Conservation (phyloP, 305 asterid genomes). For the Nicotiana rustica region DNA sequence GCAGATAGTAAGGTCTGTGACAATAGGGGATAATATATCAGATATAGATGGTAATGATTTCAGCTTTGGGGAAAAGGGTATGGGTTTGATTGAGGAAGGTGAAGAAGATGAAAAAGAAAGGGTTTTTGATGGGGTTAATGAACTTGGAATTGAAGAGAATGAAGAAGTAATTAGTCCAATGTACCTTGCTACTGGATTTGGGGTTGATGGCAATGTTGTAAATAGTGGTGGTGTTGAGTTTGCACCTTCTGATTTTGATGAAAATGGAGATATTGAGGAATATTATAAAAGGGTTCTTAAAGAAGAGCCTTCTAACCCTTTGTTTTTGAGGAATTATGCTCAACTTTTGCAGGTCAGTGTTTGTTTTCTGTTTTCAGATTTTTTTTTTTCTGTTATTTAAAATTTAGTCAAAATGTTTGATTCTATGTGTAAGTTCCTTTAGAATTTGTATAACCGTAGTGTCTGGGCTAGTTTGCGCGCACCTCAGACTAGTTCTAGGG, state of each 20-base stretch:
- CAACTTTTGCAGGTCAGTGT: conserved; percentile 67
- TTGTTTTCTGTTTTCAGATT: conserved; percentile 22
- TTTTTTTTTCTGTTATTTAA: too few relatives aligned
- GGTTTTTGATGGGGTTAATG: conserved; percentile 39
- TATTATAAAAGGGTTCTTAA: conserved; percentile 46
- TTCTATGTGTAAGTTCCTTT: too few relatives aligned
- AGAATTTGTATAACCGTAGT: too few relatives aligned
- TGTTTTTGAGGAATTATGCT: conserved; percentile 68
- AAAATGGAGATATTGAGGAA: conserved; percentile 48
- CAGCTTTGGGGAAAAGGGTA: conserved; percentile 55
- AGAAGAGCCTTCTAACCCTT: conserved; percentile 61
- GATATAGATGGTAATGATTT: conserved; percentile 50
- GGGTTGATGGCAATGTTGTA: conserved; percentile 34
- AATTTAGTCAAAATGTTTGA: too few relatives aligned
- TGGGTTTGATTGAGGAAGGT: conserved; percentile 54
- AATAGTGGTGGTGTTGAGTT: conserved; percentile 30
- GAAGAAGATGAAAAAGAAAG: conserved; percentile 40
- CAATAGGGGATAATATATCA: conserved; percentile 44
- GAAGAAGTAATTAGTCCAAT: conserved; percentile 10
- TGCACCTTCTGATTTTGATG: conserved; percentile 38
- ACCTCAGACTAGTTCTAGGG: too few relatives aligned
- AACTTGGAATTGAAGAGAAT: conserved; percentile 46
- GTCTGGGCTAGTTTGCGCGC: too few relatives aligned
- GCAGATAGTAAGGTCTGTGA: conserved; percentile 44
- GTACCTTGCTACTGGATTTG: conserved; percentile 33